A percentile compares a stretch with the other conserved stretches of the same genome.
phyloP scores from a whole-genome alignment of 129 eudicot species.

The Pseudognaphalium luteoalbum region DNA sequence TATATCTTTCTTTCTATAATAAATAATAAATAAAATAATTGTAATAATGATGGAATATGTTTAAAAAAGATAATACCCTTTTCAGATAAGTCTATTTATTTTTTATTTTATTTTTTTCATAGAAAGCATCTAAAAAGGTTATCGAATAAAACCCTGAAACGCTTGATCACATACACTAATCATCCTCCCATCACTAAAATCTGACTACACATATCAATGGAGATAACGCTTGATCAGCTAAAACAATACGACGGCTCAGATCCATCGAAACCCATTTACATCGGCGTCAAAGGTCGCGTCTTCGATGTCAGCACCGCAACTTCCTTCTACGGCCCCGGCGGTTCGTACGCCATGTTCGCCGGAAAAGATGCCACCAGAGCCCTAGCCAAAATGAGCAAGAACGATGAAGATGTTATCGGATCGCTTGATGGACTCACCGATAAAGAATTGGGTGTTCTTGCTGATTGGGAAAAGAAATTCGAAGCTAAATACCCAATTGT shows the following conservation, averaged over 20 bases:
- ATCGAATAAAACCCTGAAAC: no score
- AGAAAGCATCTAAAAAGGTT: no score
- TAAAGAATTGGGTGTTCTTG: conserved; percentile 70
- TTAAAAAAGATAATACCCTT: no score
- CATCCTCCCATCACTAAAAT: background rate
- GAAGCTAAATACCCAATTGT: conserved; percentile 85
- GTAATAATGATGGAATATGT: no score
- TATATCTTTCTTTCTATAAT: no score
- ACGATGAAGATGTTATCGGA: conserved; percentile 67
- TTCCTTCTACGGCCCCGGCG: conserved; percentile 92
- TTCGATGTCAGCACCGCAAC: conserved; percentile 70
- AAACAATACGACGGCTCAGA: conserved; percentile 68
- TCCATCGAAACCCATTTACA: conserved; percentile 81
- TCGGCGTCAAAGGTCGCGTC: conserved; percentile 67
- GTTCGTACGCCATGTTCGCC: conserved; percentile 80
- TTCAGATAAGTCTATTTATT: no score
- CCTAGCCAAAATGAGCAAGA: conserved; percentile 95
- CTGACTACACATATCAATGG: conserved; percentile 35
- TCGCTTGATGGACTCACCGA: conserved; percentile 74
- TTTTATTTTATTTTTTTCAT: no score
- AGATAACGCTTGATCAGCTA: conserved; percentile 59
- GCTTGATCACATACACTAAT: background rate
- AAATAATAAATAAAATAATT: no score
- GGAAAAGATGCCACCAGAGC: conserved; percentile 95
- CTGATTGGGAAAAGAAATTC: conserved; percentile 84